phyloP scores from a whole-genome alignment of 2,329 filamentous ascomycete species.

The Phyllosticta citrichinensis region DNA sequence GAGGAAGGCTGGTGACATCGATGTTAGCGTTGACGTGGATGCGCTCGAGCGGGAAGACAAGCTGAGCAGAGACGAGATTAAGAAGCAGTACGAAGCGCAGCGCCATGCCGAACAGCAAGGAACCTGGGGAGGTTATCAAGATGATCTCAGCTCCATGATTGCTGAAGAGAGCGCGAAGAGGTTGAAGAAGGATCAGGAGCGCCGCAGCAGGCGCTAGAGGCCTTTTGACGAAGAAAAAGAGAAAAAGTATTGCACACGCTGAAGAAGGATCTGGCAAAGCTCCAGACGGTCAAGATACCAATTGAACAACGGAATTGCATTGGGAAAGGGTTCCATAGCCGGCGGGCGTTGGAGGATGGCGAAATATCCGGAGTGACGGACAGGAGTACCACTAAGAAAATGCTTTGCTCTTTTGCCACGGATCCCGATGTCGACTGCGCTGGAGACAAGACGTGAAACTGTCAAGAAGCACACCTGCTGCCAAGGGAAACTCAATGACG shows the following conservation, averaged over 20 bases:
- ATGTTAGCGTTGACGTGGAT: conserved; percentile 84
- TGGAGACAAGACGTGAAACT: conserved; percentile 6
- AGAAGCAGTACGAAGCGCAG: conserved; percentile 66
- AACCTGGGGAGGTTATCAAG: conserved; percentile 65
- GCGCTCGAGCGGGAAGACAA: conserved; percentile 63
- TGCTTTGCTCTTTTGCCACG: conserved; percentile 9
- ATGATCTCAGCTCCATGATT: conserved; percentile 93
- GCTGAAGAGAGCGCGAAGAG: conserved; percentile 85
- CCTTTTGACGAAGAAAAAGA: conserved; percentile 7
- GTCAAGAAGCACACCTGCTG: conserved; percentile 1
- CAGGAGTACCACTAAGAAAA: conserved; percentile 10
- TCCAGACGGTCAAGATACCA: conserved; percentile 7
- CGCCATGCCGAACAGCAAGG: conserved; percentile 49
- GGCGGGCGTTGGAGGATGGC: conserved; percentile 9
- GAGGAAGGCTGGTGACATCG: conserved; percentile 83
- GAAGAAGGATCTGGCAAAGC: background rate
- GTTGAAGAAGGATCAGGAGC: conserved; percentile 78
- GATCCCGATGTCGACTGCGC: conserved; percentile 5
- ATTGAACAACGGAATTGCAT: conserved; percentile 6
- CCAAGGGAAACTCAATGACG: background rate
- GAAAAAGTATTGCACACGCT: background rate
- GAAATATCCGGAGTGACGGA: conserved; percentile 6
- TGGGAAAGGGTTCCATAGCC: conserved; percentile 9
- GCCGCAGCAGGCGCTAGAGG: conserved; percentile 46
- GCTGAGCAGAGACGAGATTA: conserved; percentile 75